Percentiles rank a stretch among this genome's conserved stretches.
Conservation (phyloP, 2,329 filamentous ascomycete genomes). For the Xylaria sp. region DNA sequence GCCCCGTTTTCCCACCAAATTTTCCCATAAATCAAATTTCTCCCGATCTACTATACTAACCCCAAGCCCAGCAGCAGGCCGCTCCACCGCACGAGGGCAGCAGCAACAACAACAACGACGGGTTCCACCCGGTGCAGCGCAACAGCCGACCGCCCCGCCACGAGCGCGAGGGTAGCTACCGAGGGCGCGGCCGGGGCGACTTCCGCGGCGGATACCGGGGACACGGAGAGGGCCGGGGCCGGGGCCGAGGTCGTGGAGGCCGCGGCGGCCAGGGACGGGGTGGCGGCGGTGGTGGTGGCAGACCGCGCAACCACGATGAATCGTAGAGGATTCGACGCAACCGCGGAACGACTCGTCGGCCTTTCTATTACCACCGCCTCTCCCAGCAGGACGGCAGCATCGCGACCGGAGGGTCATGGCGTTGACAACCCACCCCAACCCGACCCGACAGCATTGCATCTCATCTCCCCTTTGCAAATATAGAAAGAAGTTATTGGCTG, state of each 20-base stretch:
- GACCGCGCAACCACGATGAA: constrained; percentile 35
- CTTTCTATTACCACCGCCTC: too few species aligned
- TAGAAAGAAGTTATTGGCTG: too few species aligned
- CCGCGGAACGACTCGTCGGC: constrained; percentile 23
- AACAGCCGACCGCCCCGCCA: constrained; percentile 37
- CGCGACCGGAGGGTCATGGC: too few species aligned
- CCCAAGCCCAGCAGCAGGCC: constrained; percentile 24
- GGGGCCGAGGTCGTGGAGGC: constrained; percentile 37
- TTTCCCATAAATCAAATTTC: background rate
- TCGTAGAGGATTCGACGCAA: constrained; percentile 35
- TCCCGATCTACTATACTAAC: background rate
- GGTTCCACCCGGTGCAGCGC: constrained; percentile 39
- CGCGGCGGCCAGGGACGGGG: constrained; percentile 34
- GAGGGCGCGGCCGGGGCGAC: constrained; percentile 36
- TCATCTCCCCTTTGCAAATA: too few species aligned
- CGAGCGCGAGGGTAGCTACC: constrained; percentile 33
- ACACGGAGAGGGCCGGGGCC: constrained; percentile 33
- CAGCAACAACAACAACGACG: constrained; percentile 34
- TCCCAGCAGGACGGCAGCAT: too few species aligned
- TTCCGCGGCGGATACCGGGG: constrained; percentile 35
- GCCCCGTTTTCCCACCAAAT: background rate
- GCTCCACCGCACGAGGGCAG: too few species aligned
- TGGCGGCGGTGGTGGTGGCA: constrained; percentile 29
- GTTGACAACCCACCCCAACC: too few species aligned
- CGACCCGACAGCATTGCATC: too few species aligned